These are phyloP conservation scores for Vicia sativa DNA, from an alignment of 306 rosid genomes.

Conservation along the genomic window DNA sequence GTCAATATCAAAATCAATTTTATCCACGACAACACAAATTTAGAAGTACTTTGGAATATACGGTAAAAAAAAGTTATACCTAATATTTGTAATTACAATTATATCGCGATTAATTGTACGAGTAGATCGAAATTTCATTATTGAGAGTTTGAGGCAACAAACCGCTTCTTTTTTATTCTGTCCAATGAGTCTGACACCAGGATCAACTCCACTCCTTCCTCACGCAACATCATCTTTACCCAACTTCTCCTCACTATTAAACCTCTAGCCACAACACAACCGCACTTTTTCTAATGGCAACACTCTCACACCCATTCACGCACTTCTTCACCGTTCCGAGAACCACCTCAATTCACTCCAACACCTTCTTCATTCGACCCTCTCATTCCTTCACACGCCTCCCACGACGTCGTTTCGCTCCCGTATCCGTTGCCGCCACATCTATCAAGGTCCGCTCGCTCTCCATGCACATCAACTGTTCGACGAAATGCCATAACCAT, in stretches of 20 bases:
- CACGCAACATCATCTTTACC: background rate
- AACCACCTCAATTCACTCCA: constrained; percentile 34
- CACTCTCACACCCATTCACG: constrained; percentile 38
- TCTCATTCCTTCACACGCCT: constrained; percentile 38
- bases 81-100: too few relatives aligned
- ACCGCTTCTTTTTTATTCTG: background rate
- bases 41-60: too few relatives aligned
- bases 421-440: constrained; percentile 21
- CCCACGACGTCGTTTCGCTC: constrained; percentile 45
- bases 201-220: background rate
- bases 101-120: too few relatives aligned
- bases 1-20: too few relatives aligned
- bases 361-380: constrained; percentile 31
- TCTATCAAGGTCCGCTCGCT: constrained; percentile 53
- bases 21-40: too few relatives aligned
- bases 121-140: too few relatives aligned
- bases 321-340: constrained; percentile 39
- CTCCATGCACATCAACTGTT: constrained; percentile 37
- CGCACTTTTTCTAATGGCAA: constrained; percentile 47
- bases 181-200: background rate
- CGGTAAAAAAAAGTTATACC: too few relatives aligned
- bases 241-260: background rate
- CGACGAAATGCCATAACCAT: constrained; percentile 17
- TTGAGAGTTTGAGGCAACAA: background rate
- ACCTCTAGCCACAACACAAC: background rate